These are phyloP conservation scores for Barnettozyma hawaiiensis DNA, from an alignment of 1,139 yeast species.

Conservation along the genomic window DNA sequence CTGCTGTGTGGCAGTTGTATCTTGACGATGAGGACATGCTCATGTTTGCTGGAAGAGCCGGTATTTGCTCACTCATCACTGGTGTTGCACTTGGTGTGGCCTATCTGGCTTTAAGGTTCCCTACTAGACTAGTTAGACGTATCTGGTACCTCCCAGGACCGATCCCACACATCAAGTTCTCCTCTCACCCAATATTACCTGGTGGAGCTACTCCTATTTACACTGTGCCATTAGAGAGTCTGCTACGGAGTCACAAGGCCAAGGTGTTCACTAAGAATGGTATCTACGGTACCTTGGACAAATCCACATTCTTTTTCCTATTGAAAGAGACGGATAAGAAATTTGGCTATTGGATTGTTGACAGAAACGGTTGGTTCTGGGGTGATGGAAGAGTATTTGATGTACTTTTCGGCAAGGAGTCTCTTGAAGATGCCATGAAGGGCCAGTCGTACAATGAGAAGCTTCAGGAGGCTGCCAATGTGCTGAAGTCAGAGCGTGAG, in stretches of 20 bases:
- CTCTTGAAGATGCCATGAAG: slow-evolving; percentile 68
- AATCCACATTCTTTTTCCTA: slow-evolving; percentile 67
- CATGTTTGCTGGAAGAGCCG: slow-evolving; percentile 35
- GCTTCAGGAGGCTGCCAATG: slow-evolving; percentile 19
- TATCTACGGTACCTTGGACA: slow-evolving; percentile 77
- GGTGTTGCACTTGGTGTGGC: slow-evolving; percentile 43
- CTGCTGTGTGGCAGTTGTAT: slow-evolving; percentile 52
- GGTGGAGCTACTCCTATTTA: slow-evolving; percentile 72
- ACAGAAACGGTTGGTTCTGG: slow-evolving; percentile 86
- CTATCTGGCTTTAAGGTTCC: slow-evolving; percentile 42
- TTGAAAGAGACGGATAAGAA: slow-evolving; percentile 49
- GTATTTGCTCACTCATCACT: slow-evolving; percentile 34
- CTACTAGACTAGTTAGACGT: slow-evolving; percentile 66
- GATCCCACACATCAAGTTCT: slow-evolving; percentile 50
- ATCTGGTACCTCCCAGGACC: slow-evolving; percentile 69
- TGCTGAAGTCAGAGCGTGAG: slow-evolving; percentile 15
- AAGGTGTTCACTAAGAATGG: slow-evolving; percentile 84
- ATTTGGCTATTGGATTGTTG: slow-evolving; percentile 66
- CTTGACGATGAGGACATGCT: slow-evolving; percentile 47
- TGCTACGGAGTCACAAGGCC: slow-evolving; percentile 54
- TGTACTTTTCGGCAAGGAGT: slow-evolving; percentile 70
- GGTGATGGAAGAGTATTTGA: slow-evolving; percentile 87
- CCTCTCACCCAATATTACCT: slow-evolving; percentile 72
- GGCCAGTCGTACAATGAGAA: slow-evolving; percentile 63
- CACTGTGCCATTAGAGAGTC: slow-evolving; percentile 53